Evolutionary conservation across 2,329 filamentous ascomycete species (phyloP).

Genomic region (Amauroascus verrucosus): DNA sequence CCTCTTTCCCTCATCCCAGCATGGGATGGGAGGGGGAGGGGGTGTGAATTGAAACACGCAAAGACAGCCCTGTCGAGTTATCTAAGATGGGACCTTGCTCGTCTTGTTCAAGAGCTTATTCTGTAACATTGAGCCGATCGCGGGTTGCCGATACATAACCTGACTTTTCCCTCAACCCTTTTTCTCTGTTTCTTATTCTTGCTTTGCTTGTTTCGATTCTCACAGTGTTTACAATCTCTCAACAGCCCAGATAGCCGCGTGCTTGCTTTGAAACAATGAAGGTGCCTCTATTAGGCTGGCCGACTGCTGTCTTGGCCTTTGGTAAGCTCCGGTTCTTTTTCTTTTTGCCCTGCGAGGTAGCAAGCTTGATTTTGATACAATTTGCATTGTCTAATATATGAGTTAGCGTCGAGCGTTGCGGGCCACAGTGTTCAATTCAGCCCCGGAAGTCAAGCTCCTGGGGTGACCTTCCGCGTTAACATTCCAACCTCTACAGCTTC

Average conservation of each 20-base stretch:
- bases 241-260: not conserved
- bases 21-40: not conserved
- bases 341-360: not conserved
- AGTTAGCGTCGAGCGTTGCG: conserved; percentile 15
- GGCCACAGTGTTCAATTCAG: conserved; percentile 19
- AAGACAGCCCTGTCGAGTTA: not conserved
- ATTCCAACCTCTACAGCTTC: conserved; percentile 44
- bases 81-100: not conserved
- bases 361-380: not conserved
- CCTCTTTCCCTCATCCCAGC: not conserved
- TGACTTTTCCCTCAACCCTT: not conserved
- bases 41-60: not conserved
- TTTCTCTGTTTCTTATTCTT: not conserved
- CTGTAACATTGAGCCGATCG: not conserved
- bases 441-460: conserved; percentile 17
- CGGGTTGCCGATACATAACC: not conserved
- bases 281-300: not conserved
- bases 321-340: not conserved
- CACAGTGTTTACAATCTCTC: not conserved
- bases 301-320: not conserved
- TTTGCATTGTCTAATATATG: not conserved
- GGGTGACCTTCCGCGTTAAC: conserved; percentile 41
- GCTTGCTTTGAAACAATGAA: not conserved
- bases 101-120: not conserved
- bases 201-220: not conserved